phyloP scores from a whole-genome alignment of 78 protist genomes.

The Guillardia theta region DNA sequence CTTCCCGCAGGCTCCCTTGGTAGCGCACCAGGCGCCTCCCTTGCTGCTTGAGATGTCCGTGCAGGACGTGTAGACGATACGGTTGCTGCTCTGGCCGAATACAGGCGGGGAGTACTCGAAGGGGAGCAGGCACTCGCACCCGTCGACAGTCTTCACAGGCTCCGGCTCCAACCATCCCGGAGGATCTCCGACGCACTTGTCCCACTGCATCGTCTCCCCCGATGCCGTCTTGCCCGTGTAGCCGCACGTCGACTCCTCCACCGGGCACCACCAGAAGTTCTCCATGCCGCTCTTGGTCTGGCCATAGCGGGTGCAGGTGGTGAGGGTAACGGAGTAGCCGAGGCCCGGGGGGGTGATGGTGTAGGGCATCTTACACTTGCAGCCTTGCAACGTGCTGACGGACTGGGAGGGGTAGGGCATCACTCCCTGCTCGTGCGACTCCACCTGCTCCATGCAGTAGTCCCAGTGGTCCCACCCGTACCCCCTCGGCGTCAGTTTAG shows the following conservation, averaged over 20 bases:
- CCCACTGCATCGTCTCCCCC: background rate
- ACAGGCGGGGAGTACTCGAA: background rate
- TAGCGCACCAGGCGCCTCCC: slow-evolving; percentile 19
- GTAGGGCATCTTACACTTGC: slow-evolving; percentile 15
- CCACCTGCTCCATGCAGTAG: background rate
- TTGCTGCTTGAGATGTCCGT: background rate
- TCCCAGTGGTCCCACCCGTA: background rate
- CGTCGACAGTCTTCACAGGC: background rate
- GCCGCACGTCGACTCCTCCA: background rate
- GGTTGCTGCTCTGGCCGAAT: background rate
- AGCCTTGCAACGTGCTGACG: background rate
- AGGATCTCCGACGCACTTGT: slow-evolving; percentile 25
- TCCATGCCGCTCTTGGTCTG: background rate
- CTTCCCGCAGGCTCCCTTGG: background rate
- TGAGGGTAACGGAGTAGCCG: background rate
- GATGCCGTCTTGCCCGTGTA: background rate
- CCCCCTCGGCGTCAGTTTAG: background rate
- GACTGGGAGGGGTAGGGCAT: background rate
- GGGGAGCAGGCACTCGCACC: slow-evolving; percentile 31
- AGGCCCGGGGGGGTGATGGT: background rate
- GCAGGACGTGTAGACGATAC: background rate
- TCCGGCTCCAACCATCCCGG: background rate
- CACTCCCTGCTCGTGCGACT: background rate
- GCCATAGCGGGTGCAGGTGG: slow-evolving; percentile 2
- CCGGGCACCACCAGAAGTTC: slow-evolving; percentile 19